phyloP scores from a whole-genome alignment of 2,329 filamentous ascomycete genomes.

The Aspergillus sclerotialis region DNA sequence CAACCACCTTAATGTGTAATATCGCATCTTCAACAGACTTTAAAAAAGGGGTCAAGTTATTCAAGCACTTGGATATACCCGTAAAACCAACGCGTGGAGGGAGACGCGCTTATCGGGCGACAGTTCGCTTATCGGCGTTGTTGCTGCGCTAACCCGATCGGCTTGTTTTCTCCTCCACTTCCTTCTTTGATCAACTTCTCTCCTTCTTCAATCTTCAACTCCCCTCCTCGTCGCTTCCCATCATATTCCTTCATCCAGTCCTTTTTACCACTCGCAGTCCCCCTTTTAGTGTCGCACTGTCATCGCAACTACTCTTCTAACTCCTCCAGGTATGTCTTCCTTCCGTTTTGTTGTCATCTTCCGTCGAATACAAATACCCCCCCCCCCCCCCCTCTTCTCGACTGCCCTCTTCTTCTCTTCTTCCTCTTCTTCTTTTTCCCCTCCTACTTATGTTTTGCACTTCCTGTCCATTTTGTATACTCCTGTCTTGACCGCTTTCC shows the following conservation, averaged over 20 bases:
- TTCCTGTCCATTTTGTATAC: neutral
- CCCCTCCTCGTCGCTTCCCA: slow-evolving; percentile 2
- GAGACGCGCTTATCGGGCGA: slow-evolving; percentile 11
- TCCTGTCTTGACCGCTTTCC: neutral
- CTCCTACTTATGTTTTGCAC: slow-evolving; percentile 1
- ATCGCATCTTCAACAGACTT: too few relatives aligned
- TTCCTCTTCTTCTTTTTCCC: slow-evolving; percentile 9
- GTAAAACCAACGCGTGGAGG: neutral
- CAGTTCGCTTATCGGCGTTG: neutral
- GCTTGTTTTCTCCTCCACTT: slow-evolving; percentile 1
- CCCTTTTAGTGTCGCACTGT: too few relatives aligned
- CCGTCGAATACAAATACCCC: neutral
- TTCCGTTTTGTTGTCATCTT: slow-evolving; percentile 5
- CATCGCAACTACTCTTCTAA: slow-evolving; percentile 12
- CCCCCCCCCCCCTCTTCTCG: neutral
- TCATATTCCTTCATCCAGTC: slow-evolving; percentile 1
- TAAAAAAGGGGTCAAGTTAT: too few relatives aligned
- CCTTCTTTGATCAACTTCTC: slow-evolving; percentile 6
- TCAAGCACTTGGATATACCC: neutral
- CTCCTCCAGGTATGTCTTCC: slow-evolving; percentile 9
- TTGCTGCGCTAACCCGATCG: neutral
- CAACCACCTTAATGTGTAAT: too few relatives aligned
- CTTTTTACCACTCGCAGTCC: slow-evolving; percentile 5
- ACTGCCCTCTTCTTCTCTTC: slow-evolving; percentile 3
- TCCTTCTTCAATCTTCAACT: slow-evolving; percentile 2